Evolutionary conservation across 768 basidiomycete genomes (phyloP), one percentile per base, ranked within the genome.

Genomic region (Naganishia vishniacii): DNA sequence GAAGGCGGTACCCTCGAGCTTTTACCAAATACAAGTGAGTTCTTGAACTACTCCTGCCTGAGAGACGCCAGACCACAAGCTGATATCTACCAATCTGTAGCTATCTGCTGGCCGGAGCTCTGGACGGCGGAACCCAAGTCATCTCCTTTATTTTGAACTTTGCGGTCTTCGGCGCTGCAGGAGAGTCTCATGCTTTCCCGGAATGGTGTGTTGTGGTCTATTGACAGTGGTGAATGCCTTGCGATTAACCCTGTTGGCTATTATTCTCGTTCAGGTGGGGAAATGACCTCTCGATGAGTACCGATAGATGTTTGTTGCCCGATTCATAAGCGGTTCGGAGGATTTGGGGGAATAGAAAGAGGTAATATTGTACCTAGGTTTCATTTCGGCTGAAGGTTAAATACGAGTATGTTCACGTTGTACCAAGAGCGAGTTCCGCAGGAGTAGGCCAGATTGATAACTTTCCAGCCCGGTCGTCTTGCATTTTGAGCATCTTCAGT

Each of bases 41-140:
- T n/a, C n/a, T n/a, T n/a, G n/a, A n/a, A n/a, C n/a, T n/a, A n/a
- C 20, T 49, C 8, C 15, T 37, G 7, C 29, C 64, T 59, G 15
- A 25, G 28, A 34, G 18, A 75, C 71, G 74, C 60, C 56, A 13
- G 32, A 23, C 37, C 60, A 37, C 56, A 45, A 62, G 44, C 5
- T 29, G 13, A 32, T 45, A 16, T 45, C 28, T 8, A n/a, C 34
- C 23, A 20, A 0, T 20, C 12, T n/a, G 26, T 15, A 79, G 77
- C 74, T 80, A 80, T 71, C 77, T 80, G 69, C 70, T 79, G 49
- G 75, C 80, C 15, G 78, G 78, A 28, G 79, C 77, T 23, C 69
- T 80, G 61, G 80, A 80, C 66, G 77, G 77, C 40, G 80, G 80
- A 59, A 80, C 79, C 9, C 74, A 75, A 65, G 71, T 66, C 64